Evolutionary conservation across 2,329 filamentous ascomycete species (phyloP), one percentile per base, ranked within the genome.

Genomic region (Pyrenochaeta sp.): DNA sequence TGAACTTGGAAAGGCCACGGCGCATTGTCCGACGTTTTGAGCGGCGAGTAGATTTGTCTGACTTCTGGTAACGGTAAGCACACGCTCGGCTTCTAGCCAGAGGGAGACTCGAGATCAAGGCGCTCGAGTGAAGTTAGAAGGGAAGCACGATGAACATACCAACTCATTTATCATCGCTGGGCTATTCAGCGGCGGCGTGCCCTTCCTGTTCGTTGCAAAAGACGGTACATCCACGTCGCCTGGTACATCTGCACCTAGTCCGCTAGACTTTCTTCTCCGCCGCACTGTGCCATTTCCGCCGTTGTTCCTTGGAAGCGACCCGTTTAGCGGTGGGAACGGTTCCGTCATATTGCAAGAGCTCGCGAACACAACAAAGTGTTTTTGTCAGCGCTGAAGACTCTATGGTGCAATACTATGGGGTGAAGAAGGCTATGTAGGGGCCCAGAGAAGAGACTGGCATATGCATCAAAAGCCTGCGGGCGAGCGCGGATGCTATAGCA

Each of bases 221-320:
- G 83, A 78, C 34, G 80, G 81, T 28, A 77, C 82, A 61, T 80
- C 80, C 39, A 80, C 85, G 67, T 86, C 84, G 56, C 84, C 83
- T 28, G 80, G 78, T 27, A 84, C 80, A 59, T 86, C 84, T 39
- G 77, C 81, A 32, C 83, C 83, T 15, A 86, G 75, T 37, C 76
- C 81, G 68, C 80, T 83, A 15, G 79, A 81, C 63, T 80, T 81
- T 65, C 81, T 72, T 64, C 80, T 73, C 65, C 75, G 68, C 19
- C 61, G 54, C 2, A 54, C 43, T 24, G 58, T 50, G n/a, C 54
- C 61, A 56, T 73, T 69, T 15, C 45, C 52, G 8, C 37, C 55
- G 37, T 44, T 67, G 9, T 51, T 52, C 28, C 56, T 65, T 22
- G 64, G 51, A 34, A 40, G 56, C 49, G 68, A 54, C 45, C 66